A percentile compares a stretch with the other conserved stretches of the same genome.
These are phyloP conservation scores for Prunus mira DNA, from an alignment of 306 rosid species.

Conservation along the genomic window DNA sequence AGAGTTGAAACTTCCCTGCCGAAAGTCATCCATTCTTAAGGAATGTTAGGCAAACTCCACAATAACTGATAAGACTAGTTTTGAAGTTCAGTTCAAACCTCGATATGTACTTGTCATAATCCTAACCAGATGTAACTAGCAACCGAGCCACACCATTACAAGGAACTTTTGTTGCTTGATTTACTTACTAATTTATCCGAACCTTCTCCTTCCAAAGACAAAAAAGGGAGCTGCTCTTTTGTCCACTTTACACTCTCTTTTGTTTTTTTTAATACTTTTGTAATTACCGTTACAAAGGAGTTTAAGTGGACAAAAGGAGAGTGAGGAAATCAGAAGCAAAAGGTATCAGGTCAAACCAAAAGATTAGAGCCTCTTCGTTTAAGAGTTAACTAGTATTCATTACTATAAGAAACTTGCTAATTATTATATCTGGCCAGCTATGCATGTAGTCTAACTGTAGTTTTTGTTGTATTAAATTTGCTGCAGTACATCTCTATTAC, in stretches of 20 bases:
- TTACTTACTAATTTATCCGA: too few species aligned
- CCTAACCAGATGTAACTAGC: neutral
- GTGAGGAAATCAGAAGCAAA: too few species aligned
- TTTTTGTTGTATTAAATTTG: neutral
- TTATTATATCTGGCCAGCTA: neutral
- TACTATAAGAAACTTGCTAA: neutral
- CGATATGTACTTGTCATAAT: neutral
- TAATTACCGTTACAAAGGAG: too few species aligned
- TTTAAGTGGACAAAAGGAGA: too few species aligned
- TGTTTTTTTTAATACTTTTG: too few species aligned
- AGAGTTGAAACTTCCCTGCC: neutral
- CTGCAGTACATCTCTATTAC: neutral
- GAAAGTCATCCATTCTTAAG: neutral
- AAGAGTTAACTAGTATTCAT: neutral
- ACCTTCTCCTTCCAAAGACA: too few species aligned
- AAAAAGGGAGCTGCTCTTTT: too few species aligned
- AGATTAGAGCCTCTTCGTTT: too few species aligned
- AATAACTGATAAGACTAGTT: neutral
- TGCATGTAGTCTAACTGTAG: neutral
- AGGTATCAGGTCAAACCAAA: too few species aligned
- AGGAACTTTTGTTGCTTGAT: neutral
- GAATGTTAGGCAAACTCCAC: conserved; percentile 27
- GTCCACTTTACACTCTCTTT: too few species aligned
- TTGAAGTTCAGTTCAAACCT: neutral
- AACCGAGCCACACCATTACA: too few species aligned